Evolutionary conservation across 1,139 yeast species (phyloP).

Genomic region (Zygosaccharomyces sapae): DNA sequence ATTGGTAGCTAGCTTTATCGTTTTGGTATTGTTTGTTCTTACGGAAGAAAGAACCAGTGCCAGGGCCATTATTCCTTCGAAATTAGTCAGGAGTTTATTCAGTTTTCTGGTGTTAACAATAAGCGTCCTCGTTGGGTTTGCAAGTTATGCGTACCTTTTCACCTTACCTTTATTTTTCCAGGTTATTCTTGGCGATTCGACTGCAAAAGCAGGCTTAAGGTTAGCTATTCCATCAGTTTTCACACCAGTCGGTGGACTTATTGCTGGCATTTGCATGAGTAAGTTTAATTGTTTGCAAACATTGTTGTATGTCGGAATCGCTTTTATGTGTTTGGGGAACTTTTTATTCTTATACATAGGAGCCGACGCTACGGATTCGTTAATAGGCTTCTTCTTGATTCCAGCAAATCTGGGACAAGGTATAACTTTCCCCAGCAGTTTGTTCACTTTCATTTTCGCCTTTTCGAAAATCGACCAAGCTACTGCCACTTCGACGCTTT

Average conservation of each 20-base stretch:
- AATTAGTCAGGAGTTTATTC: constrained; percentile 31
- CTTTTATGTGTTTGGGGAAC: constrained; percentile 39
- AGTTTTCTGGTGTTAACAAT: constrained; percentile 34
- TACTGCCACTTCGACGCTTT: constrained; percentile 41
- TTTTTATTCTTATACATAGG: constrained; percentile 35
- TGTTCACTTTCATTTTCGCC: constrained; percentile 41
- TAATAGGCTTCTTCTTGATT: constrained; percentile 32
- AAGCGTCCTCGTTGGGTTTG: constrained; percentile 41
- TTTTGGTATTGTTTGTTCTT: constrained; percentile 16
- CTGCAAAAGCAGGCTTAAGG: constrained; percentile 27
- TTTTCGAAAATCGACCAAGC: constrained; percentile 37
- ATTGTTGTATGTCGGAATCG: constrained; percentile 36
- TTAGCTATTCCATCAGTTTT: constrained; percentile 41
- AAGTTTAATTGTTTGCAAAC: constrained; percentile 27
- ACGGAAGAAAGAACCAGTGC: constrained; percentile 38
- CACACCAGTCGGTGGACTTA: constrained; percentile 42
- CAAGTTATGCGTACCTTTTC: constrained; percentile 41
- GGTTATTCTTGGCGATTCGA: constrained; percentile 20
- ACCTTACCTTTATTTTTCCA: constrained; percentile 43
- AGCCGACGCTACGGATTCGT: constrained; percentile 28
- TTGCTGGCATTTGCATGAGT: constrained; percentile 40
- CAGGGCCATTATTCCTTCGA: constrained; percentile 41
- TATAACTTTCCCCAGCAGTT: constrained; percentile 40
- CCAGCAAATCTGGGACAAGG: constrained; percentile 45
- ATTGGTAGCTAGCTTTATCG: constrained; percentile 18